Evolutionary conservation across 1,284 basidiomycete species (phyloP).

Genomic region (Melampsora abietis-canadensis): DNA sequence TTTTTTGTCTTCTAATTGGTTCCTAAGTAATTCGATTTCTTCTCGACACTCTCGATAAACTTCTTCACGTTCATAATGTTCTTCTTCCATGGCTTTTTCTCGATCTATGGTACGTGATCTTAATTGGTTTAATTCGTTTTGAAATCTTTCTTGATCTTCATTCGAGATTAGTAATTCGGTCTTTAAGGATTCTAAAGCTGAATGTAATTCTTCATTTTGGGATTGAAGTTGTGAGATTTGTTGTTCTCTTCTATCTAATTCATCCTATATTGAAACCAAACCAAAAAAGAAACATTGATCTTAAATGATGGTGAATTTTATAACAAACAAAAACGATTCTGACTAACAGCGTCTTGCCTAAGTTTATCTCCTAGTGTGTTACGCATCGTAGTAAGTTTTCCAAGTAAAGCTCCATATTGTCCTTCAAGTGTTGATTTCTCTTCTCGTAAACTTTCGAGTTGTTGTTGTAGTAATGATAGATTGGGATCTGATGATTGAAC

Average conservation of each 20-base stretch:
- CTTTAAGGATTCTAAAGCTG: slow-evolving; percentile 70
- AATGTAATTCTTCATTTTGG: slow-evolving; percentile 69
- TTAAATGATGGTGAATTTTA: slow-evolving; percentile 3
- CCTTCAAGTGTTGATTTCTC: slow-evolving; percentile 80
- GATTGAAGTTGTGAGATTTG: slow-evolving; percentile 69
- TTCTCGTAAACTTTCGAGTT: slow-evolving; percentile 54
- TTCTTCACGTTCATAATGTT: slow-evolving; percentile 69
- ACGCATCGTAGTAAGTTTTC: slow-evolving; percentile 87
- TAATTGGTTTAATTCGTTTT: slow-evolving; percentile 64
- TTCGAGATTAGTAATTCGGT: slow-evolving; percentile 71
- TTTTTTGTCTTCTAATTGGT: slow-evolving; percentile 87
- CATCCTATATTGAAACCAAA: slow-evolving; percentile 66
- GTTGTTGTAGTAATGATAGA: slow-evolving; percentile 1
- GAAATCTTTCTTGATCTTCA: slow-evolving; percentile 67
- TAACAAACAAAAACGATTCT: slow-evolving; percentile 9
- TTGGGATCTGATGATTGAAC: too few species aligned
- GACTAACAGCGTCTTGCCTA: slow-evolving; percentile 87
- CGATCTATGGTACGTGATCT: slow-evolving; percentile 58
- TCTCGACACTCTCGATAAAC: slow-evolving; percentile 73
- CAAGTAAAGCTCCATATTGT: slow-evolving; percentile 80
- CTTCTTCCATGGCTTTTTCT: slow-evolving; percentile 57
- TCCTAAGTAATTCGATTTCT: slow-evolving; percentile 75
- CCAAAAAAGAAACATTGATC: slow-evolving; percentile 15
- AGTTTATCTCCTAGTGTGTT: slow-evolving; percentile 89
- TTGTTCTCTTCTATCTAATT: slow-evolving; percentile 83